A percentile compares a stretch with the other conserved stretches of the same genome.
Conservation (phyloP, 1,284 basidiomycete species). For the Papiliotrema laurentii region DNA sequence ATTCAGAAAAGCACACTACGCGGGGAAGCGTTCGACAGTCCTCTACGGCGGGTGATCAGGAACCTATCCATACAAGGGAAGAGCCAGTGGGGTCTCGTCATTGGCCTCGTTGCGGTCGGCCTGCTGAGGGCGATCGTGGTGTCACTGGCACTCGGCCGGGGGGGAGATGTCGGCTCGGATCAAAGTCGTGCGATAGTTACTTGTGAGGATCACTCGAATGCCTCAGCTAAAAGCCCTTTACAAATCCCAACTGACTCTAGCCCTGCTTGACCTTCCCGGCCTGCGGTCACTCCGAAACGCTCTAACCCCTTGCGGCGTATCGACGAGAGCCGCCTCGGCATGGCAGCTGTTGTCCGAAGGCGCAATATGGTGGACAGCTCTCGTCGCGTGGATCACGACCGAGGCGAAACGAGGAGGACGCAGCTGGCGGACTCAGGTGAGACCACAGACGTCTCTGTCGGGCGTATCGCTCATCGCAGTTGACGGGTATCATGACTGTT, state of each 20-base stretch:
- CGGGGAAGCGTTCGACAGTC: constrained; percentile 16
- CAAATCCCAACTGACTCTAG: no score
- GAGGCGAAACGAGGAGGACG: constrained; percentile 14
- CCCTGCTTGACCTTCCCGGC: no score
- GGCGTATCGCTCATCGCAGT: constrained; percentile 49
- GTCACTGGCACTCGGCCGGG: no score
- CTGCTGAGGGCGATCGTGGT: constrained; percentile 6
- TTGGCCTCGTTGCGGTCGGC: constrained; percentile 10
- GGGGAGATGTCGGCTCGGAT: no score
- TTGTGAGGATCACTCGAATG: no score
- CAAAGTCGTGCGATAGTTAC: no score
- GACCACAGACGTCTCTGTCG: constrained; percentile 11
- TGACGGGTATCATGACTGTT: constrained; percentile 65
- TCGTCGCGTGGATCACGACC: constrained; percentile 48
- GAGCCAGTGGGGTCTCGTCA: constrained; percentile 6
- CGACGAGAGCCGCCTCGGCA: constrained; percentile 3
- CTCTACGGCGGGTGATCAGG: constrained; percentile 17
- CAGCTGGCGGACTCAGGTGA: constrained; percentile 61
- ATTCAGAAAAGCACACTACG: constrained; percentile 13
- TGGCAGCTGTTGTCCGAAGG: constrained; percentile 57
- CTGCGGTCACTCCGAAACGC: no score
- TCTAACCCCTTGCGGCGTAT: neutral
- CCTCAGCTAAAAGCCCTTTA: no score
- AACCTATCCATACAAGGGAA: constrained; percentile 9
- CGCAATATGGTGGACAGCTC: constrained; percentile 69